Evolutionary conservation across 805 yeast genomes (phyloP).

Genomic region (Vanderwaltozyma polyspora): DNA sequence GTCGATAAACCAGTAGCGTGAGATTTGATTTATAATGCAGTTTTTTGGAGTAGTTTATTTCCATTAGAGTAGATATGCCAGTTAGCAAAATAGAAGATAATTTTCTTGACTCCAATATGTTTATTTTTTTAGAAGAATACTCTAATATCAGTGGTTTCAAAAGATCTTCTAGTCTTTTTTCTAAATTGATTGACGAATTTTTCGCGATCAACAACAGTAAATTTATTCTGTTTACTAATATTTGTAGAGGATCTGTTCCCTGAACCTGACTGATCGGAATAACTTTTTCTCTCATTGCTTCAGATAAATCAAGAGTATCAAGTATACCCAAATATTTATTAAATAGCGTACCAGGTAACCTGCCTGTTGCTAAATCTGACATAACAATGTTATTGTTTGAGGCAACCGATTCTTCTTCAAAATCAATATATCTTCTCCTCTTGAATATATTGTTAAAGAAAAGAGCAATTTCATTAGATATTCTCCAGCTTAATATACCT

Average conservation of each 20-base stretch:
- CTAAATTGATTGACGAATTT: constrained; percentile 13
- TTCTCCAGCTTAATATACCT: constrained; percentile 25
- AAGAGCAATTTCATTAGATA: constrained; percentile 41
- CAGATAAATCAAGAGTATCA: constrained; percentile 4
- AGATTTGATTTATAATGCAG: constrained; percentile 9
- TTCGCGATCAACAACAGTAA: constrained; percentile 16
- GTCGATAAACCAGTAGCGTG: constrained; percentile 2
- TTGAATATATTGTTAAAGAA: constrained; percentile 16
- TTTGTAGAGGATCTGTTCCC: constrained; percentile 8
- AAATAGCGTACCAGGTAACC: constrained; percentile 9
- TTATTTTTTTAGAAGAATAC: constrained; percentile 6
- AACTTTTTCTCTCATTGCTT: constrained; percentile 15
- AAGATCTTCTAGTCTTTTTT: constrained; percentile 15
- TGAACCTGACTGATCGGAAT: constrained; percentile 22
- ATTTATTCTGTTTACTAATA: constrained; percentile 21
- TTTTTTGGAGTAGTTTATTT: constrained; percentile 4
- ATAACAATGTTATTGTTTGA: constrained; percentile 6
- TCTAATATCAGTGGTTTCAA: constrained; percentile 8
- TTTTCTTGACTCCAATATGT: constrained; percentile 4
- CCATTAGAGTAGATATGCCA: neutral
- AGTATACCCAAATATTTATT: constrained; percentile 17
- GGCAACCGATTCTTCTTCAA: constrained; percentile 11
- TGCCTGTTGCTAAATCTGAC: constrained; percentile 1
- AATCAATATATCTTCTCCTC: constrained; percentile 19
- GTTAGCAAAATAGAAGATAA: neutral